Conservation (phyloP, 2,329 filamentous ascomycete species). For the Exophiala phaeomuriformis region DNA sequence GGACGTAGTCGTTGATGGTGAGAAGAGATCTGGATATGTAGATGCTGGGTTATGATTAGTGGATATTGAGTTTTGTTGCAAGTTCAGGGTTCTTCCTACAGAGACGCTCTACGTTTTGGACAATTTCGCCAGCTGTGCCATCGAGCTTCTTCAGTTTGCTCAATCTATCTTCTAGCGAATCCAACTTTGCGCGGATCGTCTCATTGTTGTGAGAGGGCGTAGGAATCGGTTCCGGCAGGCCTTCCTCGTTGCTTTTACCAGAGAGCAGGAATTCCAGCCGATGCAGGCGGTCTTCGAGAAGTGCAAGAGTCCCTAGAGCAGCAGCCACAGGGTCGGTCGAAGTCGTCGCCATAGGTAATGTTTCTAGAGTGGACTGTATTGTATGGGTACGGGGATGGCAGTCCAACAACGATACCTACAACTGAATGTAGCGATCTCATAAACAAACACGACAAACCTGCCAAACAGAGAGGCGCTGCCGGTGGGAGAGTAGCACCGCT, state of each 20-base stretch:
- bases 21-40: constrained; percentile 15
- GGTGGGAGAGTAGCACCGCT: too few relatives aligned
- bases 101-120: constrained; percentile 38
- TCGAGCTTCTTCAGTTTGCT: constrained; percentile 34
- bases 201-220: constrained; percentile 34
- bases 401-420: too few relatives aligned
- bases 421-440: too few relatives aligned
- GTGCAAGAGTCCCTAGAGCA: constrained; percentile 23
- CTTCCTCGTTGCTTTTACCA: constrained; percentile 37
- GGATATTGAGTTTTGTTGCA: neutral
- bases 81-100: constrained; percentile 30
- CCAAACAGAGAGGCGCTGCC: too few relatives aligned
- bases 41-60: constrained; percentile 5
- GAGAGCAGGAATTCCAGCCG: constrained; percentile 41
- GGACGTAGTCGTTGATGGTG: constrained; percentile 7
- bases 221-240: constrained; percentile 31
- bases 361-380: neutral
- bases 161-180: constrained; percentile 35
- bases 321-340: constrained; percentile 14
- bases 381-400: neutral
- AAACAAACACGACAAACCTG: too few relatives aligned
- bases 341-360: constrained; percentile 6
- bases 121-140: constrained; percentile 23
- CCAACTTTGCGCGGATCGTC: constrained; percentile 36
- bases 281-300: constrained; percentile 40